Evolutionary conservation across 73 alveolate genomes (phyloP), one percentile per base, ranked within the genome.

Genomic region (Paramecium biaurelia): DNA sequence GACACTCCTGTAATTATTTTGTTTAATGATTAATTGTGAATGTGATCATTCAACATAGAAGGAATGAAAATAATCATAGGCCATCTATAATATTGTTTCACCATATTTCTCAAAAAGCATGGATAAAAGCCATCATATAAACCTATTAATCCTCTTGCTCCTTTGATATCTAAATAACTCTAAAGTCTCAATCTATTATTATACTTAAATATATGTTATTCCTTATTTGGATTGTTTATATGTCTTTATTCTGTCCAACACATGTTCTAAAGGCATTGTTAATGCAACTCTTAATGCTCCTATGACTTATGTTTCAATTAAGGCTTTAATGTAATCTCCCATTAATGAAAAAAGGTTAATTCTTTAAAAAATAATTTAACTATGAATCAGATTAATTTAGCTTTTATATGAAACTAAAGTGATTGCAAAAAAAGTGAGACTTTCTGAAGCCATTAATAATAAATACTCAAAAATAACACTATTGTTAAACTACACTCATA

Each of bases 31-130:
- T 32, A 15, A 35, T 79, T 79, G 6, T 41, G 45, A 20, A 79
- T 47, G 49, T 79, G 49, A 21, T 47, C 90, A 20, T 45, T 79
- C 18, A 79, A 20, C 18, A 24, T 43, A 5, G 45, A 30, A 30
- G 90, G 90, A 20, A 79, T 79, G 42, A 79, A 79, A 43, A 79
- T 79, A 45, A 47, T 79, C 90, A 79, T 79, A 24, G 90, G 90
- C 90, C 90, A 79, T 23, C 90, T 21, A 23, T 79, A 79, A 12
- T 79, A 79, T 41, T 41, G 56, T 24, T 79, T 79, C 14, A 79
- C 76, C 70, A 41, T 43, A 8, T 32, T 47, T 79, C 90, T 79
- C 47, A 42, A 12, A 79, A 79, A 79, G 74, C 74, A 43, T 23
- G 90, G 90, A 21, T 41, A 79, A 23, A 79, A 79, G 23, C 90